Evolutionary conservation across 371 early-diverging fungal genomes (phyloP).

Genomic region (Lichtheimia ornata): DNA sequence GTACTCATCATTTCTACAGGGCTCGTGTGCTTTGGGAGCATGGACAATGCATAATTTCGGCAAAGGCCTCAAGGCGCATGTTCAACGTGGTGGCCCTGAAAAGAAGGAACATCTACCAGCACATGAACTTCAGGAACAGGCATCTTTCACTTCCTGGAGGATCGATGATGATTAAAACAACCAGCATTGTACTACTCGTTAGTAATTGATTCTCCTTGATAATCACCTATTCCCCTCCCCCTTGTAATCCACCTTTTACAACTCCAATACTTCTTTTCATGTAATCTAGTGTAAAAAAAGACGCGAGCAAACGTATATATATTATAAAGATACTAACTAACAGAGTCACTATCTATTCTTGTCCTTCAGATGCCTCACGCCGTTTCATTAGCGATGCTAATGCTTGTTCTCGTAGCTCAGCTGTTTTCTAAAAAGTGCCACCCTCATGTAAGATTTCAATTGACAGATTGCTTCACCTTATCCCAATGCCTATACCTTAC

Average conservation of each 20-base stretch:
- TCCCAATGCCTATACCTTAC: too few species aligned
- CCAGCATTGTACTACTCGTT: background rate
- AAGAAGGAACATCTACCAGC: conserved; percentile 18
- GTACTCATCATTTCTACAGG: background rate
- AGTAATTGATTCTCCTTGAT: background rate
- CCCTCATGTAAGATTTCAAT: background rate
- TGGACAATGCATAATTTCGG: conserved; percentile 41
- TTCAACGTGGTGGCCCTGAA: conserved; percentile 41
- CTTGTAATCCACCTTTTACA: background rate
- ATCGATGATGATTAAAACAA: conserved; percentile 42
- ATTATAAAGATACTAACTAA: background rate
- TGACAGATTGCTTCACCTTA: too few species aligned
- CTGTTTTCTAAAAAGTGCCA: conserved; percentile 13
- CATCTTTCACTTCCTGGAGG: conserved; percentile 28
- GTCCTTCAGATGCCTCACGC: conserved; percentile 8
- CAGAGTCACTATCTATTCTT: background rate
- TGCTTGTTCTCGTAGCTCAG: conserved; percentile 18
- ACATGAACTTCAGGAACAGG: conserved; percentile 19
- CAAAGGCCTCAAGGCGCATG: conserved; percentile 42
- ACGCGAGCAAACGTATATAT: too few species aligned
- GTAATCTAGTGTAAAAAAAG: background rate
- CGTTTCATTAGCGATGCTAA: conserved; percentile 20
- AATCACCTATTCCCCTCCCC: background rate
- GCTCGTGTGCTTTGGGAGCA: conserved; percentile 15
- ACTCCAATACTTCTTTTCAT: background rate